Evolutionary conservation across 2,329 filamentous ascomycete species (phyloP).

Genomic region (Parascedosporium putredinis): DNA sequence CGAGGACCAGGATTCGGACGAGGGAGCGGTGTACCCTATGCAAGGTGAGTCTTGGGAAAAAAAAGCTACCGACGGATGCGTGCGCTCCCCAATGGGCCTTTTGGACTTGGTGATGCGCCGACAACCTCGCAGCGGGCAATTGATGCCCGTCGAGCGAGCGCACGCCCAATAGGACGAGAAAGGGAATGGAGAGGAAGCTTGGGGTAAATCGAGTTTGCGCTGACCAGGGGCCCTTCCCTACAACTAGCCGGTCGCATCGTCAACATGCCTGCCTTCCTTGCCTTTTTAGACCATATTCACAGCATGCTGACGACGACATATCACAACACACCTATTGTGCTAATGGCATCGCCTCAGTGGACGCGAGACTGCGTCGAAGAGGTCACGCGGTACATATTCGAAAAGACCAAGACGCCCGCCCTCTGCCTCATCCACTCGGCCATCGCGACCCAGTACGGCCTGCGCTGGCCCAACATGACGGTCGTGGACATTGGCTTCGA

Average conservation of each 20-base stretch:
- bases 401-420: conserved; percentile 90
- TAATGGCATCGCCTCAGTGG: conserved; percentile 86
- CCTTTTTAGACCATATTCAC: conserved; percentile 86
- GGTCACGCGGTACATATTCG: conserved; percentile 90
- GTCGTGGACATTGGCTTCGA: conserved; percentile 85
- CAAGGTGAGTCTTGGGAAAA: conserved; percentile 42
- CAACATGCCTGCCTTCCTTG: conserved; percentile 88
- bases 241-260: conserved; percentile 65
- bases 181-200: too few relatives aligned
- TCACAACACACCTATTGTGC: conserved; percentile 89
- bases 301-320: conserved; percentile 81
- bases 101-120: background rate
- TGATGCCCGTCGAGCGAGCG: too few relatives aligned
- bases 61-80: too few relatives aligned
- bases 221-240: background rate
- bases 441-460: conserved; percentile 75
- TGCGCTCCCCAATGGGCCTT: too few relatives aligned
- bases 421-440: conserved; percentile 86
- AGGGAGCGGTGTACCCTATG: conserved; percentile 86
- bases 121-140: background rate
- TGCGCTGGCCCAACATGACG: conserved; percentile 64
- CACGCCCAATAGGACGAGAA: too few relatives aligned
- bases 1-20: conserved; percentile 77
- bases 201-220: background rate
- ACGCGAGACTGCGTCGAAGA: conserved; percentile 76